These are phyloP conservation scores for Leishmania martiniquensis DNA, from an alignment of 208 protist genomes.

Conservation along the genomic window DNA sequence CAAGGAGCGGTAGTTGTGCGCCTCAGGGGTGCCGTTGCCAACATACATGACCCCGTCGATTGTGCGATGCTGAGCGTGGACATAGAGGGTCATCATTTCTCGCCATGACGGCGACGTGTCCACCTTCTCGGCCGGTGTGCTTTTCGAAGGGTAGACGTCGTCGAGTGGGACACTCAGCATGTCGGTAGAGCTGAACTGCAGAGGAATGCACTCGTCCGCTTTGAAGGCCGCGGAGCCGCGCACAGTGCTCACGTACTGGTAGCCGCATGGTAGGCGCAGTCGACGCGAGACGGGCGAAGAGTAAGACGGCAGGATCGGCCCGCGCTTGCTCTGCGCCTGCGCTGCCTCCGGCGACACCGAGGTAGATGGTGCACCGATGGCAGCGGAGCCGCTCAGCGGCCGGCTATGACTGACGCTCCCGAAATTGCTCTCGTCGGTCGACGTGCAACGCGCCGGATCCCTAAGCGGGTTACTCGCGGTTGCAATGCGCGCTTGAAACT, in stretches of 20 bases:
- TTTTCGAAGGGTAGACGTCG: slow-evolving; percentile 18
- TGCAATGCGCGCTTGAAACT: slow-evolving; percentile 43
- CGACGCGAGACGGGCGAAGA: slow-evolving; percentile 43
- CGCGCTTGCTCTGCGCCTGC: neutral
- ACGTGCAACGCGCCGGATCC: neutral
- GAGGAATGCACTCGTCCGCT: slow-evolving; percentile 39
- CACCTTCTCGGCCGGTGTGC: neutral
- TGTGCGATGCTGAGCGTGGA: slow-evolving; percentile 59
- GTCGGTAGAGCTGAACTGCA: slow-evolving; percentile 55
- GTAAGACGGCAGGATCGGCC: slow-evolving; percentile 54
- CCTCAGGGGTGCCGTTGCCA: slow-evolving; percentile 69
- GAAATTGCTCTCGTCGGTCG: neutral
- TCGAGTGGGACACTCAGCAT: slow-evolving; percentile 28
- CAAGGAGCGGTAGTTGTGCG: slow-evolving; percentile 79
- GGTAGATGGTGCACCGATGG: slow-evolving; percentile 15
- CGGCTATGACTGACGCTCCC: neutral
- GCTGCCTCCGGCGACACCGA: slow-evolving; percentile 37
- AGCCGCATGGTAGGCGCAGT: slow-evolving; percentile 65
- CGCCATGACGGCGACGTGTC: slow-evolving; percentile 9
- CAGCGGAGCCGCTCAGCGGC: slow-evolving; percentile 2
- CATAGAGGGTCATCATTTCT: slow-evolving; percentile 66
- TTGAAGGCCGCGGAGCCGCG: slow-evolving; percentile 45
- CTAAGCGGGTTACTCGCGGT: neutral
- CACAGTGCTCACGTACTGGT: slow-evolving; percentile 63
- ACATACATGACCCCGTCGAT: slow-evolving; percentile 88